A percentile compares a stretch with the other conserved stretches of the same genome.
Evolutionary conservation across 1,284 basidiomycete species (phyloP).

Genomic region (Cystobasidium sp.): DNA sequence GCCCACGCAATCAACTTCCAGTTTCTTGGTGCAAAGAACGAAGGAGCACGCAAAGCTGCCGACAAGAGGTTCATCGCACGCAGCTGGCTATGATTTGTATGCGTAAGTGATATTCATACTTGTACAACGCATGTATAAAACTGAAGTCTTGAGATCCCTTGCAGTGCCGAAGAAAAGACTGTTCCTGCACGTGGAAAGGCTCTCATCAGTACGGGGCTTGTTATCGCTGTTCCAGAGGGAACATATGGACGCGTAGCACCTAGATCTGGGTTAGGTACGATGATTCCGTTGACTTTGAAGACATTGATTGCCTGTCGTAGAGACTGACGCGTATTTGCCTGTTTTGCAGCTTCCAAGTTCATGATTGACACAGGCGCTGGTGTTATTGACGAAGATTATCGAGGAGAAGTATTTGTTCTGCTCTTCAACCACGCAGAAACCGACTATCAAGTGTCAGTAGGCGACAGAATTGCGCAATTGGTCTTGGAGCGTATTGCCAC

Average conservation of each 20-base stretch:
- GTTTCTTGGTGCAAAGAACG: slow-evolving; percentile 80
- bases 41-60: slow-evolving; percentile 82
- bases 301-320: not conserved
- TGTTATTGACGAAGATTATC: slow-evolving; percentile 94
- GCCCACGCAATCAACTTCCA: slow-evolving; percentile 27
- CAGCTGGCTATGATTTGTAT: slow-evolving; percentile 95
- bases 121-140: not conserved
- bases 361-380: slow-evolving; percentile 97
- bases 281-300: not conserved
- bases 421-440: slow-evolving; percentile 89
- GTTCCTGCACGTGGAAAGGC: slow-evolving; percentile 87
- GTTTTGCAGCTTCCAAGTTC: slow-evolving; percentile 79
- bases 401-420: slow-evolving; percentile 88
- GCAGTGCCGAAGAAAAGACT: slow-evolving; percentile 72
- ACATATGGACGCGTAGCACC: slow-evolving; percentile 97
- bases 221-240: slow-evolving; percentile 86
- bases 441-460: slow-evolving; percentile 89
- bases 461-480: slow-evolving; percentile 92
- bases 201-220: slow-evolving; percentile 85
- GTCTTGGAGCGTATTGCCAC: slow-evolving; percentile 89
- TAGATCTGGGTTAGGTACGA: slow-evolving; percentile 84
- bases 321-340: not conserved
- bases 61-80: slow-evolving; percentile 79
- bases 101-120: slow-evolving; percentile 62
- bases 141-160: not conserved